Evolutionary conservation across 2,329 filamentous ascomycete species (phyloP).

Genomic region (Alternaria sp.): DNA sequence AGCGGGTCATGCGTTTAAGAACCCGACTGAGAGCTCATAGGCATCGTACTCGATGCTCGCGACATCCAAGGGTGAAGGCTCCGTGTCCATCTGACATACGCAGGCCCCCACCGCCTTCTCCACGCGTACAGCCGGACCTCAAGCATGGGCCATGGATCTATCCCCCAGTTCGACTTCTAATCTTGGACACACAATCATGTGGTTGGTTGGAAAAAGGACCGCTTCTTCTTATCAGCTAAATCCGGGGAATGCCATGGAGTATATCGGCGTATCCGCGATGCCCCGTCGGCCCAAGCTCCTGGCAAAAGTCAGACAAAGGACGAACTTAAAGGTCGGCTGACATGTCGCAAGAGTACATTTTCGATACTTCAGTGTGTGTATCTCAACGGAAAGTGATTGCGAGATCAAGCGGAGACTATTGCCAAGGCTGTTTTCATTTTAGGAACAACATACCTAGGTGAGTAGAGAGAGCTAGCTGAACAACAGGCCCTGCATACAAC

Average conservation of each 20-base stretch:
- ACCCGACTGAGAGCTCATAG: accelerated
- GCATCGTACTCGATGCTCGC: accelerated
- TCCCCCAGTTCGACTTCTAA: slow-evolving; percentile 5
- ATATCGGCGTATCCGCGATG: slow-evolving; percentile 8
- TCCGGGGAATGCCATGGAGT: background rate
- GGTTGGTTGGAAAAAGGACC: slow-evolving; percentile 1
- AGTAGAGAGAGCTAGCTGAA: background rate
- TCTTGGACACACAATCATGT: slow-evolving; percentile 1
- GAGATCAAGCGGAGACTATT: no score
- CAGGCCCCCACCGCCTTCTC: slow-evolving; percentile 8
- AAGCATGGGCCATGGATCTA: slow-evolving; percentile 3
- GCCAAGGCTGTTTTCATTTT: background rate
- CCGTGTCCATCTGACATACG: background rate
- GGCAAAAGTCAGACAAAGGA: background rate
- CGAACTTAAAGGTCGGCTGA: background rate
- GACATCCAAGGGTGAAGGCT: no score
- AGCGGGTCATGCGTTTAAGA: accelerated
- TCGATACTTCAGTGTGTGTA: background rate
- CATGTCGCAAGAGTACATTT: background rate
- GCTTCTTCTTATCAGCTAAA: slow-evolving; percentile 6
- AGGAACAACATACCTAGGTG: background rate
- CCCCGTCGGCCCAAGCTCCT: slow-evolving; percentile 4
- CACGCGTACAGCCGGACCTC: slow-evolving; percentile 1
- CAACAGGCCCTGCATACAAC: background rate
- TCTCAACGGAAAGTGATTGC: background rate